Evolutionary conservation across 1,284 basidiomycete species (phyloP).

Genomic region (Salmacisia buchloeana): DNA sequence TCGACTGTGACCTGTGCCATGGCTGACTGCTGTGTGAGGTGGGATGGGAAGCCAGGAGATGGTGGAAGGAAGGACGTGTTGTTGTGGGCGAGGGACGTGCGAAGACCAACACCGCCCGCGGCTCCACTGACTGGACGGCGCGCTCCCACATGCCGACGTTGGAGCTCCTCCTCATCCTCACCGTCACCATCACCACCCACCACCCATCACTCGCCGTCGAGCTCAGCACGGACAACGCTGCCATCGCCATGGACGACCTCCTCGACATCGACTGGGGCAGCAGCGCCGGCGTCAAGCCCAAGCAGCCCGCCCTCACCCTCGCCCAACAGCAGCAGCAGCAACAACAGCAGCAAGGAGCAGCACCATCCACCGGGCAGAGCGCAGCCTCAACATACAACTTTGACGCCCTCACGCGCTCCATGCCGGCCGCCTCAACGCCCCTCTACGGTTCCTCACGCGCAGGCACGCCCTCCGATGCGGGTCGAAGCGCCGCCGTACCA

Average conservation of each 20-base stretch:
- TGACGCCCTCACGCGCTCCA: slow-evolving; percentile 29
- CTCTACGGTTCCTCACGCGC: neutral
- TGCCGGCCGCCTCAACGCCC: slow-evolving; percentile 13
- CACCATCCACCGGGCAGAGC: neutral
- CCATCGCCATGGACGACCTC: slow-evolving; percentile 47
- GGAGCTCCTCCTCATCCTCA: too few species aligned
- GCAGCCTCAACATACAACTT: slow-evolving; percentile 23
- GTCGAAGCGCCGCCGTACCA: slow-evolving; percentile 10
- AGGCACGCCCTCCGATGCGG: neutral
- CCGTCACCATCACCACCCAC: too few species aligned
- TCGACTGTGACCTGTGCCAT: slow-evolving; percentile 37
- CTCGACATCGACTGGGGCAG: slow-evolving; percentile 40
- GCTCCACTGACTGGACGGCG: too few species aligned
- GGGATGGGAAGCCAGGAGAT: too few species aligned
- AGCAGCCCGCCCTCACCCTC: slow-evolving; percentile 11
- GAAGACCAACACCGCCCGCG: too few species aligned
- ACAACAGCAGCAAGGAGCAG: neutral
- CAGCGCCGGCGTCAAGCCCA: slow-evolving; percentile 8
- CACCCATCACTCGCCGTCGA: too few species aligned
- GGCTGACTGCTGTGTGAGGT: neutral
- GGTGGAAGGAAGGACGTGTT: too few species aligned
- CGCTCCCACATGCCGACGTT: too few species aligned
- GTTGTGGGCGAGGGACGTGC: too few species aligned
- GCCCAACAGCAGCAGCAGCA: neutral
- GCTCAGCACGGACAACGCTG: too few species aligned